These are phyloP conservation scores for Diaporthe aspalathi DNA, from an alignment of 2,329 filamentous ascomycete genomes.

Conservation along the genomic window DNA sequence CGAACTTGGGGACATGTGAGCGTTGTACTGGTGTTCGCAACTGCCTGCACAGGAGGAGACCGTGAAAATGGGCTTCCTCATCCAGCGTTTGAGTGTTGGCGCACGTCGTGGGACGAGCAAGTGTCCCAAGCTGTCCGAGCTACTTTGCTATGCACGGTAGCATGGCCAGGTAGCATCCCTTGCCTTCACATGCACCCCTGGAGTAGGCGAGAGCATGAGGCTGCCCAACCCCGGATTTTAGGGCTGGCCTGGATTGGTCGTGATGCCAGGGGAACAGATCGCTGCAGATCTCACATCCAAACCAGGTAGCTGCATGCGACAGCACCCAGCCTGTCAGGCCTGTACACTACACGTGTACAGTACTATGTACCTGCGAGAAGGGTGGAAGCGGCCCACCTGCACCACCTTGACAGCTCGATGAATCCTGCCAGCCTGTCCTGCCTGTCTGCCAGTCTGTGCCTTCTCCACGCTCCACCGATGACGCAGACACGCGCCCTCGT, in stretches of 20 bases:
- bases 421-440: background rate
- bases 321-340: background rate
- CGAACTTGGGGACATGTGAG: too few relatives aligned
- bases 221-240: slow-evolving; percentile 38
- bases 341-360: too few relatives aligned
- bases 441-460: slow-evolving; percentile 8
- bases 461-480: slow-evolving; percentile 11
- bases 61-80: background rate
- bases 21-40: too few relatives aligned
- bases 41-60: background rate
- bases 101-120: background rate
- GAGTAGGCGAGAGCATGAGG: slow-evolving; percentile 4
- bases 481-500: slow-evolving; percentile 8
- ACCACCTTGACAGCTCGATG: background rate
- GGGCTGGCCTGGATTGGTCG: slow-evolving; percentile 36
- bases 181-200: slow-evolving; percentile 17
- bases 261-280: slow-evolving; percentile 19
- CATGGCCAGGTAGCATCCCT: slow-evolving; percentile 4
- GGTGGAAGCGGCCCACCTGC: background rate
- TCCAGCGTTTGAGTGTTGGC: background rate
- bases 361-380: background rate
- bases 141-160: background rate
- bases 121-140: background rate
- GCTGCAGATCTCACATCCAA: slow-evolving; percentile 21
- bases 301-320: slow-evolving; percentile 22